Evolutionary conservation across 805 yeast genomes (phyloP), one percentile per base, ranked within the genome.

Genomic region (Lipomyces yamanashiensis): DNA sequence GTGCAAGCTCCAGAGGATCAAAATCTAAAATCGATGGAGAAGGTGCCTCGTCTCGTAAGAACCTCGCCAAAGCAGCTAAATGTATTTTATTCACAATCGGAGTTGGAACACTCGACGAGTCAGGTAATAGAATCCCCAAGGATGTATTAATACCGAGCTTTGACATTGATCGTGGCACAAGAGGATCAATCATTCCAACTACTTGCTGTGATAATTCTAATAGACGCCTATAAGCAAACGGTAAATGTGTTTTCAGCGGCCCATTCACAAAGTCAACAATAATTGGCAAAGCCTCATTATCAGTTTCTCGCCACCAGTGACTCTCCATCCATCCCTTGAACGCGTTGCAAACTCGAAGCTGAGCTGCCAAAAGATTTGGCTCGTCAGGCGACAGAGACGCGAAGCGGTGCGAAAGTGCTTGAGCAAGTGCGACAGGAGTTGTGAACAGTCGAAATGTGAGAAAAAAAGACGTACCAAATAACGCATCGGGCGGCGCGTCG

Each of bases 251-350:
- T 49, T 34, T 45, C 43, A 58, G 36, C 33, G 62, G 62, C 58
- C 63, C 70, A 15, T 52, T 47, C 12, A 61, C 66, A 64, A 69
- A 69, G 17, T 62, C 64, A 10, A 44, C 36, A 40, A 69, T 66
- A 10, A 63, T 55, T 21, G 67, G 62, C 43, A 70, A 41, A 34
- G 70, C 70, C 17, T 62, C 70, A 39, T 60, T 55, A 51, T 69
- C 71, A 13, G 47, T 21, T 9, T 61, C 67, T 28, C 49, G 61
- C 33, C 47, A 49, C 97, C 97, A 93, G 73, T 88, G 92, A 57
- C 95, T 87, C 74, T 91, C 96, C 74, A 93, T 77, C 99, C 99
- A 93, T 41, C 84, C 78, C 73, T 86, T 89, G 72, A 92, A 84
- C 74, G 88, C 80, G 67, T 83, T 84, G 68, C 87, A 85, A 45